Evolutionary conservation across 805 yeast species (phyloP).

Genomic region (Wickerhamomyces canadensis): DNA sequence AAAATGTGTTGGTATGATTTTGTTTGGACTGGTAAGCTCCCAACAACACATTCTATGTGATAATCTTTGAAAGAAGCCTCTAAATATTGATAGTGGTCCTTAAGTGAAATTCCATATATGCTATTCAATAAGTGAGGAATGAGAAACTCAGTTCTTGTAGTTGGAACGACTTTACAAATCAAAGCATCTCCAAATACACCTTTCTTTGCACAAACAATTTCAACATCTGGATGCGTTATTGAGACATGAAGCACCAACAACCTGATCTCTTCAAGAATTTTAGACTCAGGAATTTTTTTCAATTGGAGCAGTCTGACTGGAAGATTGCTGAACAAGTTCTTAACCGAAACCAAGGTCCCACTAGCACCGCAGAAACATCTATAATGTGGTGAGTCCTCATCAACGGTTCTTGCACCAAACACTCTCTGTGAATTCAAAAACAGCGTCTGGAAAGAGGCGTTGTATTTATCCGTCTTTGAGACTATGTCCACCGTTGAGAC

Average conservation of each 20-base stretch:
- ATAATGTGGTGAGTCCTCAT: slow-evolving; percentile 1
- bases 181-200: background rate
- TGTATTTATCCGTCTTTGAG: slow-evolving; percentile 34
- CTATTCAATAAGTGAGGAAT: slow-evolving; percentile 16
- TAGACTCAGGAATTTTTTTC: slow-evolving; percentile 16
- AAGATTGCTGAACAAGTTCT: slow-evolving; percentile 35
- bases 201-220: slow-evolving; percentile 10
- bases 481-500: slow-evolving; percentile 41
- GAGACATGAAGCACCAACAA: slow-evolving; percentile 25
- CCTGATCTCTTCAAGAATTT: slow-evolving; percentile 26
- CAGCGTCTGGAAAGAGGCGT: slow-evolving; percentile 23
- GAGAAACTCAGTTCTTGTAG: slow-evolving; percentile 9
- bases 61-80: slow-evolving; percentile 24
- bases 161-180: slow-evolving; percentile 7
- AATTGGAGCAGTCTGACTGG: slow-evolving; percentile 38
- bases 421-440: slow-evolving; percentile 9
- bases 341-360: slow-evolving; percentile 36
- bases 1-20: slow-evolving; percentile 39
- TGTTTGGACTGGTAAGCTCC: slow-evolving; percentile 29
- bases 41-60: slow-evolving; percentile 34
- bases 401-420: slow-evolving; percentile 9
- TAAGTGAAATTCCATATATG: slow-evolving; percentile 27
- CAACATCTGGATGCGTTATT: slow-evolving; percentile 21
- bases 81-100: slow-evolving; percentile 23
- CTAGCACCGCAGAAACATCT: slow-evolving; percentile 7